Conservation (phyloP, 2,329 filamentous ascomycete species). For the Fusarium mexicanum region DNA sequence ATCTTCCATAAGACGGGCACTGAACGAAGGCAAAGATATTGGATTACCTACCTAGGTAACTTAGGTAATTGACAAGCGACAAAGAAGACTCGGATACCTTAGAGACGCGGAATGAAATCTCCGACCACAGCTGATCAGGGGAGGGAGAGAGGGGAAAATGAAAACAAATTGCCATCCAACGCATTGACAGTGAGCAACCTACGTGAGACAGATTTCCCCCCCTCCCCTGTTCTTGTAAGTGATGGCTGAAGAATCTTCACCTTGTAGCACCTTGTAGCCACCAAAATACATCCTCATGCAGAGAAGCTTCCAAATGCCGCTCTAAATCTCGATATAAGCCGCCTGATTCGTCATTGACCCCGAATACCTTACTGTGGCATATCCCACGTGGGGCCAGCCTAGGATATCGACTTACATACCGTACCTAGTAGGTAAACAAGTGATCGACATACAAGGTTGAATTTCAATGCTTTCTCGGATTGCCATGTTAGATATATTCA, state of each 20-base stretch:
- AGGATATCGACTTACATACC: neutral
- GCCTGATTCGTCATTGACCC: slow-evolving; percentile 17
- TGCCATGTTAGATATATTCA: neutral
- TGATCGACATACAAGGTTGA: slow-evolving; percentile 26
- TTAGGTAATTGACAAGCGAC: neutral
- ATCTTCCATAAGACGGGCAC: neutral
- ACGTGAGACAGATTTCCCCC: neutral
- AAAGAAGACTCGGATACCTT: neutral
- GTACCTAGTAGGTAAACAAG: neutral
- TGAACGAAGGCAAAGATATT: neutral
- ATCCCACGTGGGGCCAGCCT: slow-evolving; percentile 9
- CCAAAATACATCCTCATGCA: neutral
- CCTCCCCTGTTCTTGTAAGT: neutral
- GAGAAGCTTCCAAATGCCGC: slow-evolving; percentile 6
- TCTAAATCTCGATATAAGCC: slow-evolving; percentile 12
- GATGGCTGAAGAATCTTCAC: neutral
- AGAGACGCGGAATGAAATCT: neutral
- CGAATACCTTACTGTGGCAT: neutral
- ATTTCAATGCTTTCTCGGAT: neutral
- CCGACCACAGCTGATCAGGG: neutral
- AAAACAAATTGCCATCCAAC: neutral
- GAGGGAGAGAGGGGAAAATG: neutral
- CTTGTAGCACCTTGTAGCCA: neutral
- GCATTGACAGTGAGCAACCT: neutral
- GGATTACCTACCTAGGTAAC: neutral